These are phyloP conservation scores for Leucaena leucocephala DNA, from an alignment of 306 rosid genomes.

Conservation along the genomic window DNA sequence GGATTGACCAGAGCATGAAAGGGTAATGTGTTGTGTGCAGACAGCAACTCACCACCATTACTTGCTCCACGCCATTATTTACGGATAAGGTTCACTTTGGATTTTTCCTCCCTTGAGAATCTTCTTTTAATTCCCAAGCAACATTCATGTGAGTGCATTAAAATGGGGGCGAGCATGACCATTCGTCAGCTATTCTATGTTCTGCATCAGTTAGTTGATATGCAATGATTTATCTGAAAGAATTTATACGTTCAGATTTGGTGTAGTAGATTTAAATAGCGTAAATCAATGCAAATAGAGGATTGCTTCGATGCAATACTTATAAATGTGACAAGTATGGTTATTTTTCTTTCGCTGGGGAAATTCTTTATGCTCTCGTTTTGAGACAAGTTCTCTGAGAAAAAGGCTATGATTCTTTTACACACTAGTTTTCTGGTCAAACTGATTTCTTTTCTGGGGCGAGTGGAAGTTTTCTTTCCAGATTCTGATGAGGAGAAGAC, in stretches of 20 bases:
- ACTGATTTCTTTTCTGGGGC: not conserved
- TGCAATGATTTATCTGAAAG: not conserved
- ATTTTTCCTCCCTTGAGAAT: not conserved
- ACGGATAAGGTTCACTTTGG: too few species aligned
- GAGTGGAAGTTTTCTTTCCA: not conserved
- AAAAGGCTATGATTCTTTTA: not conserved
- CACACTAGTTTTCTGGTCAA: not conserved
- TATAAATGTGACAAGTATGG: slow-evolving; percentile 65
- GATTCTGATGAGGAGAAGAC: not conserved
- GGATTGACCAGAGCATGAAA: slow-evolving; percentile 12
- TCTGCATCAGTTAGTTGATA: not conserved
- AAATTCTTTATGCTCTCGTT: not conserved
- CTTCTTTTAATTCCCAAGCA: slow-evolving; percentile 6
- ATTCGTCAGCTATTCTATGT: not conserved
- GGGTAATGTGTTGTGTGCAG: slow-evolving; percentile 10
- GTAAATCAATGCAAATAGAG: slow-evolving; percentile 8
- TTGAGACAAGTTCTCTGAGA: not conserved
- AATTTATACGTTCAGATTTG: not conserved
- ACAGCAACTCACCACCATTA: slow-evolving; percentile 13
- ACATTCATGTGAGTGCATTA: not conserved
- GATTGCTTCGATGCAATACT: slow-evolving; percentile 70
- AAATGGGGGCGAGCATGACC: not conserved
- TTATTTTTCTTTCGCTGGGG: not conserved
- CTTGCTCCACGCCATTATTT: not conserved
- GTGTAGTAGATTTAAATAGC: not conserved